Evolutionary conservation across 768 basidiomycete genomes (phyloP), one percentile per base, ranked within the genome.

Genomic region (Tubosaeta sp.): DNA sequence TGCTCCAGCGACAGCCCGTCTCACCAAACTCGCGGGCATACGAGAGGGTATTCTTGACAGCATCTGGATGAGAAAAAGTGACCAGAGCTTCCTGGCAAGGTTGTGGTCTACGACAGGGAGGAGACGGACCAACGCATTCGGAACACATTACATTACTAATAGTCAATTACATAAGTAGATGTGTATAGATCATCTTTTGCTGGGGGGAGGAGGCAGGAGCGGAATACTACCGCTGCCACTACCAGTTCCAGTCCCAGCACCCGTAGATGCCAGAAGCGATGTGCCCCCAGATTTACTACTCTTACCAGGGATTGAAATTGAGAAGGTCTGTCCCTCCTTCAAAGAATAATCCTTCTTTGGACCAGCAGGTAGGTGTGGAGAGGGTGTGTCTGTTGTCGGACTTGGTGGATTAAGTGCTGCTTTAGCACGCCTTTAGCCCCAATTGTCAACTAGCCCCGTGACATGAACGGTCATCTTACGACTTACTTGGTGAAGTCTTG

Each of bases 251-350:
- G 54, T 55, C 24, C 65, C 63, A 29, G 49, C 53, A 21, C 57
- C 65, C 10, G 64, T 54, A 19, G 73, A 71, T 43, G 69, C 73
- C 18, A 81, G 58, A 31, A 81, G 59, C 55, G 69, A 64, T 18
- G 65, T 56, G 30, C 68, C 58, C 36, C 63, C 69, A 6, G 68
- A 55, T 16, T 69, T 53, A 65, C 77, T 78, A 49, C 68, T 72
- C 47, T 85, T 82, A n/a, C 93, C 92, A 7, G 94, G 94, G 52
- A 96, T 90, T 30, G 81, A 74, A 57, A 97, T 95, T 5, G 87
- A 86, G 68, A 97, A 94, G 0, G 94, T 96, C 66, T 97, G 90
- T 9, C 94, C 94, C 59, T 93, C 91, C 67, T 95, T 96, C 59
- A 97, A 71, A 34, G 87, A 88, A 69, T 93, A 96, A 59, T 97